Conservation (phyloP, 805 yeast genomes). For the Wickerhamiella musiphila region DNA sequence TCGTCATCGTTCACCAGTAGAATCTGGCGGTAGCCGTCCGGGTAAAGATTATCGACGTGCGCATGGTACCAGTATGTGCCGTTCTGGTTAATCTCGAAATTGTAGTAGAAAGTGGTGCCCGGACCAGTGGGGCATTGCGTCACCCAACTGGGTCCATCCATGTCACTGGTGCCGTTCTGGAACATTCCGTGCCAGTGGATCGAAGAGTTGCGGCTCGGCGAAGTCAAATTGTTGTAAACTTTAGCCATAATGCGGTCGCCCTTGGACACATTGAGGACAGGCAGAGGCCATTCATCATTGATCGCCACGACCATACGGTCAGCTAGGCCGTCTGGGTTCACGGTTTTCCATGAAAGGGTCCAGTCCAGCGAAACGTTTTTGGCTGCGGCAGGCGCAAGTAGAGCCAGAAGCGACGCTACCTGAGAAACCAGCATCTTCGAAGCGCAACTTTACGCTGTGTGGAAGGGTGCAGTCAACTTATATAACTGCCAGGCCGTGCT, state of each 20-base stretch:
- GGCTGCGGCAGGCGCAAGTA: neutral
- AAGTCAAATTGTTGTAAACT: constrained; percentile 56
- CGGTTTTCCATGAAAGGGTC: constrained; percentile 17
- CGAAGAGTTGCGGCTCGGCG: constrained; percentile 41
- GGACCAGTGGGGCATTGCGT: constrained; percentile 89
- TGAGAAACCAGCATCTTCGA: neutral
- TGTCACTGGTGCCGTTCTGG: constrained; percentile 52
- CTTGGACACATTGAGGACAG: constrained; percentile 54
- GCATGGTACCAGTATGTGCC: constrained; percentile 98
- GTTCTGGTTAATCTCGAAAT: constrained; percentile 73
- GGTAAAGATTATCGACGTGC: constrained; percentile 76
- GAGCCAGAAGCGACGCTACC: constrained; percentile 1
- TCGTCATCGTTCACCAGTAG: constrained; percentile 57
- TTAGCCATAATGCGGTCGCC: constrained; percentile 66
- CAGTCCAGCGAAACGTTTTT: constrained; percentile 21
- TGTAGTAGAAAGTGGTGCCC: constrained; percentile 55
- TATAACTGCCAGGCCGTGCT: too few relatives aligned
- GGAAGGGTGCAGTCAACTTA: too few relatives aligned
- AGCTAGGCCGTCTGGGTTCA: constrained; percentile 40
- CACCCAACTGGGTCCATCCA: constrained; percentile 85
- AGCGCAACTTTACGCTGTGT: too few relatives aligned
- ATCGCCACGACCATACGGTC: constrained; percentile 40
- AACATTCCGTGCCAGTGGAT: constrained; percentile 91
- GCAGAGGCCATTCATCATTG: constrained; percentile 72
- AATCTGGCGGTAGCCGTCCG: constrained; percentile 54